Base-by-base conservation (phyloP, 305 asterid species). In the Solanum chacoense region DNA sequence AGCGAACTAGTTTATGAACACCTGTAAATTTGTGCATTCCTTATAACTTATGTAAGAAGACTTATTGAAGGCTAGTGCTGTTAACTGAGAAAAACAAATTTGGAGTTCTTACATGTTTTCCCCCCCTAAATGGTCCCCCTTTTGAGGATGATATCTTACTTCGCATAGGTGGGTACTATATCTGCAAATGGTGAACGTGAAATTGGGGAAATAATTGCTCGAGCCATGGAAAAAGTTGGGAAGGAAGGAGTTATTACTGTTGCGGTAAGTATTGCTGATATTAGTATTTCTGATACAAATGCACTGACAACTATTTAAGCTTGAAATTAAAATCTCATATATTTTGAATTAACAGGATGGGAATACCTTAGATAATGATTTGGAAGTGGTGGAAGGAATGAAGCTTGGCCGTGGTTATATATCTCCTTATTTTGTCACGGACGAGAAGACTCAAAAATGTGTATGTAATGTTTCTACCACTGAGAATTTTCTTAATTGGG, bases 361-460 rank as follows among this genome's bases (percentile, higher is more conserved):
- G 34, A 96, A 96, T 89, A 95, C 96, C 87, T 73, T 95, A 88
- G 95, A 96, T 75, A 92, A 96, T 91, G 98, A 95, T 90, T 93
- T 96, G 94, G 98, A 96, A 88, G 99, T 95, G 93, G 99, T 95
- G 90, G 99, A 95, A 91, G 99, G 99, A 87, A 96, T 96, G 99
- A 95, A 95, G 94, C 95, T 96, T 88, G 91, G 94, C 80, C 98
- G 98, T 40, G 99, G 99, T 89, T 96, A 93, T 90, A 93, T 95
- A 89, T 96, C 99, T 88, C 99, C 99, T 73, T 95, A 96, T 91
- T 96, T 95, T 88, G 93, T 94, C 87, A 94, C 99, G 24, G 94
- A 96, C 67, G 88, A 36, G 73, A 94, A 95, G 94, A 93, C 96
- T 86, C 95, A 93, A 86, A 95, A 88, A 90, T 95, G 98, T 92